Evolutionary conservation across 2,329 filamentous ascomycete genomes (phyloP).

Genomic region (Stromatinia cepivora): DNA sequence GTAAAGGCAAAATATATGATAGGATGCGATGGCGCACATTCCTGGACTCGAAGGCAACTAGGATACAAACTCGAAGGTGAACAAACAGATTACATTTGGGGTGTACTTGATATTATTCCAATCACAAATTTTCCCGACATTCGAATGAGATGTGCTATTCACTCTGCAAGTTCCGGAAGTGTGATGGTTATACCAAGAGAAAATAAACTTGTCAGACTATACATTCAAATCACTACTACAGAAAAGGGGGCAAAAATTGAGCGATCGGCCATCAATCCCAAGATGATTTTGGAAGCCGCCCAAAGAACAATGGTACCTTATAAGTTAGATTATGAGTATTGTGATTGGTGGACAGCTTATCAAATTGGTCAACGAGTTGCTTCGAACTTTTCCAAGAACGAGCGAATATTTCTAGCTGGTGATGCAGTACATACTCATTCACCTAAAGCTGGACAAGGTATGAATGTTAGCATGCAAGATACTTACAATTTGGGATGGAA

Average conservation of each 20-base stretch:
- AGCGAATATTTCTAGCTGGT: conserved; percentile 55
- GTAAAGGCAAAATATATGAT: conserved; percentile 64
- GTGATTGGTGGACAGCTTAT: conserved; percentile 63
- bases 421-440: conserved; percentile 55
- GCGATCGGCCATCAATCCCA: conserved; percentile 61
- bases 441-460: conserved; percentile 63
- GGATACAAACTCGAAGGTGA: conserved; percentile 60
- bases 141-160: conserved; percentile 56
- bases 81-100: conserved; percentile 57
- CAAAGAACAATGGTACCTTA: conserved; percentile 67
- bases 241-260: conserved; percentile 45
- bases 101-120: conserved; percentile 51
- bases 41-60: conserved; percentile 51
- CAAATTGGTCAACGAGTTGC: conserved; percentile 60
- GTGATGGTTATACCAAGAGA: conserved; percentile 64
- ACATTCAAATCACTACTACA: conserved; percentile 36
- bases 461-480: conserved; percentile 60
- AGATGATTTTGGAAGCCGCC: conserved; percentile 62
- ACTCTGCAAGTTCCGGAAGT: conserved; percentile 52
- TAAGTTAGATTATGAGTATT: conserved; percentile 61
- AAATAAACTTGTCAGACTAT: conserved; percentile 57
- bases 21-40: conserved; percentile 59
- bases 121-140: conserved; percentile 58
- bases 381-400: conserved; percentile 45
- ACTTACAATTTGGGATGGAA: conserved; percentile 66